Base-by-base conservation (phyloP, 371 early-diverging fungal species). In the Apophysomyces trapeziformis region DNA sequence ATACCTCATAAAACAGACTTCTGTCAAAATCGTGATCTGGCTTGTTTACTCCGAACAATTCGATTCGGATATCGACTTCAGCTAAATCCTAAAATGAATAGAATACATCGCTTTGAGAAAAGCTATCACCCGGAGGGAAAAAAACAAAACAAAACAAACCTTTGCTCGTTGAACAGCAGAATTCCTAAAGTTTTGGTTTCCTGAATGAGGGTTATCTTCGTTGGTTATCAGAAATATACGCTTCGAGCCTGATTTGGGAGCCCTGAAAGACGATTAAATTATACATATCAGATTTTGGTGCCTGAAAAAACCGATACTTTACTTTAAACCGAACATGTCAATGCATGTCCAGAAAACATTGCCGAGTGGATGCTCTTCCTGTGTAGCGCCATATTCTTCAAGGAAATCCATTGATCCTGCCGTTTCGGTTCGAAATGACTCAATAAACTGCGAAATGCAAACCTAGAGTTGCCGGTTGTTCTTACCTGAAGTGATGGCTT, bases 151-250 rank as follows among this genome's bases (percentile, higher is more conserved):
- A 56, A 13, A 45, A 68, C 63, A 60, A 44, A 75, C 80, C 61
- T 82, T 81, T 44, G 89, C 90, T 32, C 87, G 78, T n/a, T 82
- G 83, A 11, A 83, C 73, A 12, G 89, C 85, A 12, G 88, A 75
- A 44, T 76, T 74, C 44, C 82, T 71, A 44, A 87, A 66, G 5
- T 71, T 72, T 7, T 74, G 39, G 58, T 88, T 84, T 7, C 65
- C 71, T 0, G 66, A 36, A 58, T 87, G 85, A 3, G 93, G 93
- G 60, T 85, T 77, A 38, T 90, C 89, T 54, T 88, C 80, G 58
- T 87, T 84, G 21, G 93, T 91, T 56, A 91, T 80, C 4, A 92
- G 58, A 57, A 92, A 90, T 46, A 92, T 57, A 21, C 90, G 86
- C 68, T 87, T 87, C 2, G 77, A 71, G 35, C 85, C 85, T 14